Base-by-base conservation (phyloP, 1,284 basidiomycete genomes). In the Trichosporon sp. region DNA sequence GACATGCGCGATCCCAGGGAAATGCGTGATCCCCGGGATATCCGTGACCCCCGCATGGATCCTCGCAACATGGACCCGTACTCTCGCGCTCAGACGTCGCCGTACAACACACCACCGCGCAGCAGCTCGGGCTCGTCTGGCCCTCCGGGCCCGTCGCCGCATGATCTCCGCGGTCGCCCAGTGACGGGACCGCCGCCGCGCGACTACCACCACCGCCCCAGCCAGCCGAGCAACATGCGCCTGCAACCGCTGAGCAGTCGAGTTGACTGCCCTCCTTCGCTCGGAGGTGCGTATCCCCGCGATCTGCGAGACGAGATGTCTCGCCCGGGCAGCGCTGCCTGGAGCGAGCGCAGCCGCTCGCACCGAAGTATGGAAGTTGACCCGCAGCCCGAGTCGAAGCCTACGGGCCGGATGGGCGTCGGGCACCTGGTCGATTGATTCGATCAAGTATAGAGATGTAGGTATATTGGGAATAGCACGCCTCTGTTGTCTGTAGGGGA, bases 391-490 rank as follows among this genome's bases (percentile, higher is more conserved):
- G 63, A 62, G 16, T 25, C 59, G 23, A 66, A 66, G 57, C 62
- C 65, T 13, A 61, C 65, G 14, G 60, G 67, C 25, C 64, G 67
- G 7, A 66, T 69, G 64, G 64, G 67, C 13, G 60, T 69, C 5
- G 67, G 65, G n/a, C 67, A 69, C 32, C 59, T 69, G 10, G 64
- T 69, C n/a, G 67, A 69, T 59, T 69, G 49, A 54, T 31, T 31
- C 27, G 25, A 23, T 44, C 1, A 3, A 21, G 40, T n/a, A 21
- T 23, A 44, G 40, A 21, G 23, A 21, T 44, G 40, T 9, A 44
- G 19, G 19, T 10, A 40, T 8, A 5, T 6, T 44, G 40, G 19
- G 7, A 23, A 9, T 19, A n/a, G 6, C 7, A 21, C 19, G 9
- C 19, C 40, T 4, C 9, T 21, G 11, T 19, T 44, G 40, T 44